Evolutionary conservation across 2,329 filamentous ascomycete species (phyloP), one percentile per base, ranked within the genome.

Genomic region (Nannizzia gypsea): DNA sequence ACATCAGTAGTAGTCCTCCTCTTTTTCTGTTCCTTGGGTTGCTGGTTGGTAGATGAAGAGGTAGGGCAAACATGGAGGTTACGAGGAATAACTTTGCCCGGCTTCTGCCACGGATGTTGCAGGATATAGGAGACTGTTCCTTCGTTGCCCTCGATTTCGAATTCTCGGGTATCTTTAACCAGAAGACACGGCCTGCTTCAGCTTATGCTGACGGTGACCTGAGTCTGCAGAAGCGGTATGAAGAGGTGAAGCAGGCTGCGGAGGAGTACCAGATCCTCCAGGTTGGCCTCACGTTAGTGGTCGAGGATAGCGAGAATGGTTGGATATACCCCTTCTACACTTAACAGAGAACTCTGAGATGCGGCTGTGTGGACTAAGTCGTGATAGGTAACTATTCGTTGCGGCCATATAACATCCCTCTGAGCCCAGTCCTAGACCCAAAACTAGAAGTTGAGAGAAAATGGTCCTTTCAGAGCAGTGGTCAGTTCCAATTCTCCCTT

Each of bases 131-230:
- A 26, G 75, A 80, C 59, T 80, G 83, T 36, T 77, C 78, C 62
- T 87, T 86, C 65, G 80, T 88, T 11, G 76, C 83, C 2, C 76
- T 88, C 61, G 85, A 88, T 67, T 75, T 87, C 11, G 85, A 88
- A 69, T 79, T 87, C 52, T 86, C 84, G 13, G 85, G 85, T 1
- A 83, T 88, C 22, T 75, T 77, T 2, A 70, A 70, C 11, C 77
- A 76, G 24, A 71, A 73, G 50, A 65, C 66, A 65, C 46, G 61
- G 40, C 13, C 57, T 31, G 26, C 44, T 4, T 58, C 67, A 64
- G 56, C 70, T 69, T 40, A 67, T 64, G 70, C 73, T 31, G 66
- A 68, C 40, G 74, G 75, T 38, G 77, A 76, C 60, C 77, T 77
- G 34, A 78, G 78, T 2, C 71, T 87, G 1, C 80, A 87, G 65